Evolutionary conservation across 768 basidiomycete genomes (phyloP).

Genomic region (Coprinopsis cinerea): DNA sequence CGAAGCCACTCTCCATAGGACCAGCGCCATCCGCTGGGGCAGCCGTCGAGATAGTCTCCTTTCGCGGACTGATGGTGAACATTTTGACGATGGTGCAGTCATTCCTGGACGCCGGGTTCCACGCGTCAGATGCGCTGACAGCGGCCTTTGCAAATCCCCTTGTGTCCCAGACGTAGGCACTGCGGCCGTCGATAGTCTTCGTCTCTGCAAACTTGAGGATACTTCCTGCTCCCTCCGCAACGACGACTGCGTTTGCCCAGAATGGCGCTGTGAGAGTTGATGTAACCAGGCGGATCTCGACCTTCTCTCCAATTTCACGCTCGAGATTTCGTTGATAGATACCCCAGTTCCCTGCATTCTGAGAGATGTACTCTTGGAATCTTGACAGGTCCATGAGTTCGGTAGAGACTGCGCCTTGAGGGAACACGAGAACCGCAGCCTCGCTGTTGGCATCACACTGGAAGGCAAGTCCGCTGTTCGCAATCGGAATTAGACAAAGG

Average conservation of each 20-base stretch:
- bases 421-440: slow-evolving; percentile 5
- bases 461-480: slow-evolving; percentile 1
- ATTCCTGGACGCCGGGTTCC: slow-evolving; percentile 3
- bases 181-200: slow-evolving; percentile 1
- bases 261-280: slow-evolving; percentile 1
- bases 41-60: neutral
- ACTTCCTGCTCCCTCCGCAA: neutral
- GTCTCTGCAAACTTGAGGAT: slow-evolving; percentile 1
- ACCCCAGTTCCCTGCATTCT: slow-evolving; percentile 6
- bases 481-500: slow-evolving; percentile 1
- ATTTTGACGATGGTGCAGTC: neutral
- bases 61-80: neutral
- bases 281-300: slow-evolving; percentile 5
- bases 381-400: slow-evolving; percentile 5
- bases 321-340: neutral
- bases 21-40: neutral
- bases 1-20: neutral
- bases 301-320: neutral
- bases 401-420: slow-evolving; percentile 2
- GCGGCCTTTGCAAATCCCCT: neutral
- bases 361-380: slow-evolving; percentile 7
- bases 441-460: neutral
- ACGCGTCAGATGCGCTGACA: slow-evolving; percentile 3
- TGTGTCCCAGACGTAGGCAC: slow-evolving; percentile 1
- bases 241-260: slow-evolving; percentile 9